Conservation (phyloP, 495 filamentous ascomycete species). For the Acidiella bohemica region DNA sequence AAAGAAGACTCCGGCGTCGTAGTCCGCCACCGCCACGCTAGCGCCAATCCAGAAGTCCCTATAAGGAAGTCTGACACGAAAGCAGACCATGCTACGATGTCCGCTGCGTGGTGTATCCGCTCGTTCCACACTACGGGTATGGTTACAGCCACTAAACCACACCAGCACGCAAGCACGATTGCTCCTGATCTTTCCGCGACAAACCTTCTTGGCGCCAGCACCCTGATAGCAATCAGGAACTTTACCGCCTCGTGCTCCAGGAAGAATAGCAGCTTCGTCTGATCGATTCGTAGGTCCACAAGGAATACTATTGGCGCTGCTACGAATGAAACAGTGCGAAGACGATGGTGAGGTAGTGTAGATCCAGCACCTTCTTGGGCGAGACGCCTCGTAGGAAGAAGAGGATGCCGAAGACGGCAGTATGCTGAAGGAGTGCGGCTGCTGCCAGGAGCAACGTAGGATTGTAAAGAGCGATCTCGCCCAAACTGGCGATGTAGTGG, state of each 20-base stretch:
- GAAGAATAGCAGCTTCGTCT: constrained; percentile 2
- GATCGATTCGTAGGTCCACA: background rate
- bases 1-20: background rate
- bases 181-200: background rate
- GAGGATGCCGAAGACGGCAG: constrained; percentile 2
- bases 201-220: background rate
- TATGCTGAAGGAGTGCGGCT: background rate
- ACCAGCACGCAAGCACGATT: constrained; percentile 1
- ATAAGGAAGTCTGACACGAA: background rate
- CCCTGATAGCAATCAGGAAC: background rate
- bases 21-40: background rate
- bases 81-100: background rate
- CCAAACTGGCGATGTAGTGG: background rate
- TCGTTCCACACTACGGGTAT: background rate
- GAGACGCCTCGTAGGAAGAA: constrained; percentile 1
- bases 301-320: background rate
- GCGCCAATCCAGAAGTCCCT: background rate
- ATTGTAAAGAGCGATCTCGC: background rate
- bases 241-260: constrained; percentile 3
- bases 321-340: constrained; percentile 3
- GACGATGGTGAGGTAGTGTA: constrained; percentile 4
- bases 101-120: background rate
- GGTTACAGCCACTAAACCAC: background rate
- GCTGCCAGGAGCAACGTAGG: background rate
- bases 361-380: background rate